Evolutionary conservation across 1,284 basidiomycete species (phyloP).

Genomic region (Pyrrhoderma lamaoense): DNA sequence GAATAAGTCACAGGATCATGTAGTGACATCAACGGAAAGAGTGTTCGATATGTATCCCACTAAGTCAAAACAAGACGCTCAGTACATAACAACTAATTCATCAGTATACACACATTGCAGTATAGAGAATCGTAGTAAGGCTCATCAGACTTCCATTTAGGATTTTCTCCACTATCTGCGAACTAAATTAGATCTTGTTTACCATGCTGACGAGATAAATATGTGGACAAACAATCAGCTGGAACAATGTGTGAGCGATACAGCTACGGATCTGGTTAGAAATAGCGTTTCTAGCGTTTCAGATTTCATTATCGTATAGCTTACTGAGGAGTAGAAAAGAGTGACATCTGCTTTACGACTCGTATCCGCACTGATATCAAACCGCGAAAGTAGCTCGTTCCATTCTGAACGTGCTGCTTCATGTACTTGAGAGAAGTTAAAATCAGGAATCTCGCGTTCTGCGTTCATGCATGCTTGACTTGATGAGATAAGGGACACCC

Average conservation of each 20-base stretch:
- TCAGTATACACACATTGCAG: constrained; percentile 7
- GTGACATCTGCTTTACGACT: constrained; percentile 35
- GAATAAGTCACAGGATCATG: constrained; percentile 19
- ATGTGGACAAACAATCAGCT: constrained; percentile 43
- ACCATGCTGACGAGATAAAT: not conserved
- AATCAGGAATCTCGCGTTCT: constrained; percentile 50
- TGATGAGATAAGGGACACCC: constrained; percentile 52
- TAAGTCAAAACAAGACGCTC: not conserved
- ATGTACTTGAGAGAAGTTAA: constrained; percentile 44
- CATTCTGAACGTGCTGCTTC: constrained; percentile 38
- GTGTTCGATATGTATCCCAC: constrained; percentile 22
- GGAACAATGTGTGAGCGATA: constrained; percentile 62
- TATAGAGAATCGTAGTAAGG: constrained; percentile 14
- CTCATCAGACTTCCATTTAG: constrained; percentile 2
- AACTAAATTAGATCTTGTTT: not conserved
- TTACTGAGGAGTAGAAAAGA: constrained; percentile 49
- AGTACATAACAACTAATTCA: no score
- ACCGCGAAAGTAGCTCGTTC: constrained; percentile 48
- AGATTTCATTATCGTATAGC: constrained; percentile 24
- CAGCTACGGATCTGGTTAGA: constrained; percentile 29
- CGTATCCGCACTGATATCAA: constrained; percentile 44
- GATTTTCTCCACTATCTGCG: constrained; percentile 11
- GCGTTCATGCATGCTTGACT: constrained; percentile 53
- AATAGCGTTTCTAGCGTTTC: not conserved
- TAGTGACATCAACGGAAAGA: constrained; percentile 22